A percentile compares a stretch with the other conserved stretches of the same genome.
phyloP scores from a whole-genome alignment of 2,329 filamentous ascomycete genomes.

The Fusarium azukiicola region DNA sequence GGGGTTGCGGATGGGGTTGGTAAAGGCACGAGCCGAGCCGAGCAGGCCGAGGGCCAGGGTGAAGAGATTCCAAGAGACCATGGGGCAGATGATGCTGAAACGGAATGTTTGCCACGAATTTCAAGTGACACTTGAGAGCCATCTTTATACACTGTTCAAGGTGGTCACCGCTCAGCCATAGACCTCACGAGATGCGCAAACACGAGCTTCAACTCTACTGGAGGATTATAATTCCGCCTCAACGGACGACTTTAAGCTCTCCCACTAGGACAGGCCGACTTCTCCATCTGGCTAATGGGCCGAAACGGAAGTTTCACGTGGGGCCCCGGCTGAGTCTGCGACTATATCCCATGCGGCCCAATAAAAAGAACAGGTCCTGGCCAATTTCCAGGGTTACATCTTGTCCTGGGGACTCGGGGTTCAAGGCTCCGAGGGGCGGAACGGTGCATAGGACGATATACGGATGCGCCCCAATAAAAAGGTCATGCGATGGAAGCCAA shows the following conservation, averaged over 20 bases:
- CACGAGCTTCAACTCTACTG: slow-evolving; percentile 1
- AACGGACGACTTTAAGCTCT: slow-evolving; percentile 21
- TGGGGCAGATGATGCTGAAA: slow-evolving; percentile 1
- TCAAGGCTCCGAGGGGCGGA: slow-evolving; percentile 14
- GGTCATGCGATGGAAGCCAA: neutral
- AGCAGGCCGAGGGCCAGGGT: slow-evolving; percentile 39
- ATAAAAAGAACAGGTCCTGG: slow-evolving; percentile 19
- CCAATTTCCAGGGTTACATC: slow-evolving; percentile 28
- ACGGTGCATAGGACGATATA: slow-evolving; percentile 13
- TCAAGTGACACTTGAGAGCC: neutral
- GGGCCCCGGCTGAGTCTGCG: neutral
- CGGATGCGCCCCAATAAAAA: slow-evolving; percentile 41
- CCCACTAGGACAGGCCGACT: neutral
- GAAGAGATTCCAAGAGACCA: slow-evolving; percentile 45
- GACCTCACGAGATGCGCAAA: neutral
- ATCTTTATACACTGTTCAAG: neutral
- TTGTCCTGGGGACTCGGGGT: slow-evolving; percentile 12
- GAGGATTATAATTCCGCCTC: slow-evolving; percentile 24
- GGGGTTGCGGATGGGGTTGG: slow-evolving; percentile 73
- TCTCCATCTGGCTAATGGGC: slow-evolving; percentile 16
- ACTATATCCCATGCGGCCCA: slow-evolving; percentile 36
- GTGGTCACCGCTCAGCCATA: neutral
- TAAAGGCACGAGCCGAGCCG: slow-evolving; percentile 60
- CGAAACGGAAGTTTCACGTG: slow-evolving; percentile 21
- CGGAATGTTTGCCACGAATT: neutral